Conservation (phyloP, 1,139 yeast genomes). For the Candida tunisiensis region DNA sequence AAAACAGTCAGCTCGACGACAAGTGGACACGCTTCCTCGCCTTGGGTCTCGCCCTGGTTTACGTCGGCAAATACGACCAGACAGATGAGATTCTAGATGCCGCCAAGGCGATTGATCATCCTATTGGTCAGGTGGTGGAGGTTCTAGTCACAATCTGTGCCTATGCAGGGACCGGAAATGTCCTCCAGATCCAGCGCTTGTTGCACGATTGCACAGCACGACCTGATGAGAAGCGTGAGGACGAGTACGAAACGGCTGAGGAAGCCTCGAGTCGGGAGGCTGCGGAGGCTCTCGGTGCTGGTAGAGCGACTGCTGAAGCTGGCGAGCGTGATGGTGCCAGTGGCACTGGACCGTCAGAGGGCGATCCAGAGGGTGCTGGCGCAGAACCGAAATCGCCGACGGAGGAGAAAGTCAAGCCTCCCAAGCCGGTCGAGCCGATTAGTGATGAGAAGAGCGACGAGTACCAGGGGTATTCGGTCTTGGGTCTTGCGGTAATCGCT, state of each 20-base stretch:
- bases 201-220: constrained; percentile 68
- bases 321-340: constrained; percentile 6
- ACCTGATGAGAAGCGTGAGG: constrained; percentile 30
- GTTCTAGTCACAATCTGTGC: constrained; percentile 88
- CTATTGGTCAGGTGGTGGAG: constrained; percentile 77
- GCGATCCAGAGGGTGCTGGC: constrained; percentile 4
- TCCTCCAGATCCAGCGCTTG: constrained; percentile 80
- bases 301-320: constrained; percentile 9
- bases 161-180: constrained; percentile 97
- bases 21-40: constrained; percentile 87
- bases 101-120: constrained; percentile 89
- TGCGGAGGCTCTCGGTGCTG: neutral
- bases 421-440: constrained; percentile 13
- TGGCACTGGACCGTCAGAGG: too few relatives aligned
- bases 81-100: constrained; percentile 94
- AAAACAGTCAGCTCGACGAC: constrained; percentile 55
- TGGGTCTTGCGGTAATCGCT: constrained; percentile 88
- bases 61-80: constrained; percentile 88
- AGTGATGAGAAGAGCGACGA: too few relatives aligned
- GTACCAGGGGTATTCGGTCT: constrained; percentile 65
- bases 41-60: constrained; percentile 79
- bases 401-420: constrained; percentile 14
- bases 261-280: constrained; percentile 5
- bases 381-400: constrained; percentile 9
- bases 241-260: constrained; percentile 20